Evolutionary conservation across 352 stramenopile species (phyloP).

Genomic region (Phytophthora nicotianae): DNA sequence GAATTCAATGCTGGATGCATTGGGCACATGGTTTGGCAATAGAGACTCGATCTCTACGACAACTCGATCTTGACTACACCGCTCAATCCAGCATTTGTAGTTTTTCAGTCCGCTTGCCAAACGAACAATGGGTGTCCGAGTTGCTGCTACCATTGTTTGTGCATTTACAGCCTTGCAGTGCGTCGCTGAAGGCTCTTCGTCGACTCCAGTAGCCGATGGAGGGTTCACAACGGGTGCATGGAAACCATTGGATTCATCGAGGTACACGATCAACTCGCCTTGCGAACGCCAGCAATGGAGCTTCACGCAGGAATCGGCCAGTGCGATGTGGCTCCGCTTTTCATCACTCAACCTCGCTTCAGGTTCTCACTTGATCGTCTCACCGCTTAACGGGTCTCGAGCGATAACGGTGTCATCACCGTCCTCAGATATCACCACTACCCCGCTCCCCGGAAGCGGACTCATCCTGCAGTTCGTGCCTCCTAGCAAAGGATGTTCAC

Average conservation of each 20-base stretch:
- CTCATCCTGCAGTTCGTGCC: conserved; percentile 55
- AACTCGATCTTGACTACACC: conserved; percentile 11
- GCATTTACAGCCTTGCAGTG: conserved; percentile 6
- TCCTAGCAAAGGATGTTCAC: conserved; percentile 29
- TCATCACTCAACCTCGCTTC: conserved; percentile 31
- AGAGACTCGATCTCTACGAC: neutral
- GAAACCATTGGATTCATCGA: conserved; percentile 32
- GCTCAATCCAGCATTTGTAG: conserved; percentile 16
- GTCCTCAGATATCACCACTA: conserved; percentile 35
- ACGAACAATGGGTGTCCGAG: conserved; percentile 11
- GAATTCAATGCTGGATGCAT: conserved; percentile 15
- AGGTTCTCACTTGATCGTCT: conserved; percentile 48
- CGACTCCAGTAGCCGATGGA: conserved; percentile 31
- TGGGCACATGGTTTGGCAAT: conserved; percentile 6
- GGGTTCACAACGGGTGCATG: conserved; percentile 45
- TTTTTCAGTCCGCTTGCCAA: conserved; percentile 3
- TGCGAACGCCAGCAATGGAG: conserved; percentile 54
- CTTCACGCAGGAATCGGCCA: conserved; percentile 51
- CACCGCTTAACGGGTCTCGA: conserved; percentile 39
- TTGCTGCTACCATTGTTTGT: neutral
- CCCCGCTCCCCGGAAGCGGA: conserved; percentile 34
- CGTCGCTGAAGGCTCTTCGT: conserved; percentile 2
- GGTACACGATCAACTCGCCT: conserved; percentile 42
- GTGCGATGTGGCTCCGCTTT: conserved; percentile 51
- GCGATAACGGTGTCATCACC: conserved; percentile 30